Base-by-base conservation (phyloP, 176 grass and related monocot species). In the Tuctoria greenei region DNA sequence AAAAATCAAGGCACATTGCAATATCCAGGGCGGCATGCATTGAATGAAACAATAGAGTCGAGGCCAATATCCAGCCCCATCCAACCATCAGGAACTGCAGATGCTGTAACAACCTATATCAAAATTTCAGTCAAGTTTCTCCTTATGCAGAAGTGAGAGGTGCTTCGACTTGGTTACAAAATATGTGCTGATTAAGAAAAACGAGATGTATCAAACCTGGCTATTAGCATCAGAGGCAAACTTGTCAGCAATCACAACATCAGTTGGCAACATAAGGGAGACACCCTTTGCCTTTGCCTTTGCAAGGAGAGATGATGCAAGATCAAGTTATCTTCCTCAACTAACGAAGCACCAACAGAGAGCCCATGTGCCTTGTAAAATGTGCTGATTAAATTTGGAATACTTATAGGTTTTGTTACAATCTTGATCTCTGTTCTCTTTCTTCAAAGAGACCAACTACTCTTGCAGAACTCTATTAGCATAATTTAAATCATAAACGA, bases 291-390 rank as follows among this genome's bases (percentile, higher is more conserved):
- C 86, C 79, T 88, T 80, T 41, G 90, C 90, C 46, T 88, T 88
- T 14, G 82, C 90, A 63, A 92, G 82, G 41, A 92, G 90, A 54
- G 90, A 56, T 72, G 86, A 72, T 37, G 90, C 86, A 23, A 92
- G 86, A 17, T 88, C 86, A 56, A 92, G 90, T 72, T 92, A 67
- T 92, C 90, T 38, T 88, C 79, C 75, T 92, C 90, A 49, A 92
- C 90, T 71, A 92, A 83, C n/a, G 90, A 92, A 76, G 86, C 17
- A 72, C 90, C 90, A 37, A 92, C 86, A 47, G 90, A 80, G 15
- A 88, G 75, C 26, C 90, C 86, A 77, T 92, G 90, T 76, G 90
- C 90, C 60, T 92, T 92, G 90, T 92, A 92, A 80, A 92, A 92
- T 63, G 90, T 92, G 70, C n/a, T n/a, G 40, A 31, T 47, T 42